Conservation (phyloP, 495 filamentous ascomycete species). For the Sporormia fimetaria region DNA sequence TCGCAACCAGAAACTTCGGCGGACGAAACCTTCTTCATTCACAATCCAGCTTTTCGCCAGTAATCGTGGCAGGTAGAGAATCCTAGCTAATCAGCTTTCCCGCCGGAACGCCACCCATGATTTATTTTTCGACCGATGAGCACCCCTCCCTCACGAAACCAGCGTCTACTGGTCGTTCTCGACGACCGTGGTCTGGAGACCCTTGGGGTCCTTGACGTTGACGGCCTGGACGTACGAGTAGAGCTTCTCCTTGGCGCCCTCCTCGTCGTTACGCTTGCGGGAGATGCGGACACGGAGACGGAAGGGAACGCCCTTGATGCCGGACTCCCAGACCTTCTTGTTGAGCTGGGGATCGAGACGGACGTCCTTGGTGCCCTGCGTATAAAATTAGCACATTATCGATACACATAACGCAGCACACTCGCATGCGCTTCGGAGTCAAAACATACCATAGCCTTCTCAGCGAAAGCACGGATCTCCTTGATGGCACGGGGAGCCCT, state of each 20-base stretch:
- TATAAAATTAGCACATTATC: conserved; percentile 8
- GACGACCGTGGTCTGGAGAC: conserved; percentile 76
- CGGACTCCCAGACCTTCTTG: conserved; percentile 99
- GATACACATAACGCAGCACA: neutral
- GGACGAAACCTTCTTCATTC: too few species aligned
- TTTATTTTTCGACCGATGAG: conserved; percentile 5
- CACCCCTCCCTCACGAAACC: neutral
- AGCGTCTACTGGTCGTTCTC: conserved; percentile 30
- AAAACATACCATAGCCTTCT: conserved; percentile 81
- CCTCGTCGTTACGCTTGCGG: conserved; percentile 99
- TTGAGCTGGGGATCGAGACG: conserved; percentile 95
- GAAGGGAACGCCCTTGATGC: conserved; percentile 96
- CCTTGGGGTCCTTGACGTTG: conserved; percentile 98
- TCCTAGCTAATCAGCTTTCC: conserved; percentile 12
- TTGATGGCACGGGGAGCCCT: conserved; percentile 95
- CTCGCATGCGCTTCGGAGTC: neutral
- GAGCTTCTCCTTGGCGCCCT: conserved; percentile 94
- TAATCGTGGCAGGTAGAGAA: too few species aligned
- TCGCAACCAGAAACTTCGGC: too few species aligned
- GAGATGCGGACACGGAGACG: conserved; percentile 94
- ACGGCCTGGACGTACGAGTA: conserved; percentile 99
- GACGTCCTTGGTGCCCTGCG: conserved; percentile 90
- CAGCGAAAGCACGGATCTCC: conserved; percentile 91
- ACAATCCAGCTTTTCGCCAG: conserved; percentile 13
- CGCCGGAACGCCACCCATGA: conserved; percentile 11